Conservation (phyloP, 352 stramenopile genomes). For the Globisporangium okanoganense region DNA sequence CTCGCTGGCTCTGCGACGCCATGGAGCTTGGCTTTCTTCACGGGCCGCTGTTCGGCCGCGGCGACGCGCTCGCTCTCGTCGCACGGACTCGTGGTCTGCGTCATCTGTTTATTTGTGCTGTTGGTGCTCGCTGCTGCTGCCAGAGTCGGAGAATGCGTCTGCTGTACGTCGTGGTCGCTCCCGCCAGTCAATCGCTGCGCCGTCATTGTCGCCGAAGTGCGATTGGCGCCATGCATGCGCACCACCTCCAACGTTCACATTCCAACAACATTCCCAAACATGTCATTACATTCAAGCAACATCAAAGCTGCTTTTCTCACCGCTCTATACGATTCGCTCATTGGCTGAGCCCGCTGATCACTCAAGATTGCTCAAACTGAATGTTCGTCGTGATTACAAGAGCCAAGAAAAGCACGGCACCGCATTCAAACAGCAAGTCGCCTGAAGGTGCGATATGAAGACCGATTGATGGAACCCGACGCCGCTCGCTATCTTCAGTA, state of each 20-base stretch:
- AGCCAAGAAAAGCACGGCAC: too few species aligned
- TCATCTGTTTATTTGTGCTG: neutral
- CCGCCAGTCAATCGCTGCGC: conserved; percentile 7
- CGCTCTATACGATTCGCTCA: too few species aligned
- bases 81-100: neutral
- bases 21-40: conserved; percentile 9
- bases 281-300: neutral
- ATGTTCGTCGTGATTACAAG: too few species aligned
- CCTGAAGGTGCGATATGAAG: too few species aligned
- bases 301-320: too few species aligned
- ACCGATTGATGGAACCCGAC: too few species aligned
- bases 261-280: neutral
- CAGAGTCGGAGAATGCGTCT: neutral
- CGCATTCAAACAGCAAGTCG: too few species aligned
- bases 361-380: too few species aligned
- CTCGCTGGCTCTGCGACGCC: neutral
- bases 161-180: neutral
- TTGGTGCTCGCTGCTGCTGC: neutral
- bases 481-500: too few species aligned
- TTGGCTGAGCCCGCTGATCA: too few species aligned
- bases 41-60: neutral
- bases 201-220: conserved; percentile 12
- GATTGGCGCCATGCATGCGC: conserved; percentile 1
- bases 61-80: conserved; percentile 12
- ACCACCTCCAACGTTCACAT: neutral